Base-by-base conservation (phyloP, 208 protist genomes). In the Acanthamoeba lenticulata region DNA sequence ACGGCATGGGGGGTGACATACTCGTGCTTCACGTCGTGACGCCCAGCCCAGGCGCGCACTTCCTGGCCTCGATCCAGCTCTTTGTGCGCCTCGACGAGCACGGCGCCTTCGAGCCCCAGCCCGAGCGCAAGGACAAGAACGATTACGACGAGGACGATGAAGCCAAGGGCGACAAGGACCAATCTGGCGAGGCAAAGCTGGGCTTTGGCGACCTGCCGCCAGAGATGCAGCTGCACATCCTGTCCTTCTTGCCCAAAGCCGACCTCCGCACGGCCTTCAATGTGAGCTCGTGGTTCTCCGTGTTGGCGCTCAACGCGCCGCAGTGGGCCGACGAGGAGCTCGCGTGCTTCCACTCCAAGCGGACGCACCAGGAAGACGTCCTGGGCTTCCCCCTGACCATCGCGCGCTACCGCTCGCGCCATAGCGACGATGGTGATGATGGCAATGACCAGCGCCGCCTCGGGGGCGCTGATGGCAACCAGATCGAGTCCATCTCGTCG, bases 291-390 rank as follows among this genome's bases (percentile, higher is more conserved):
- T 19, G 5, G 40, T 81, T 81, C 27, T 32, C 72, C 38, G 72
- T 32, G 15, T 24, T 81, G 34, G 72, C 72, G 9, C 38, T 81
- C 1, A 29, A 81, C 27, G 15, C 72, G 1, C 72, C 72, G 6
- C 38, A 49, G 72, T 81, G 72, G 72, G 72, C n/a, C 17, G 27
- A 81, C 36, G 72, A 81, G 4, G 72, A 81, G 34, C 40, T 81
- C 5, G 13, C 45, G 38, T 81, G 72, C 72, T 81, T 81, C 40
- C 72, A 81, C 72, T 81, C 72, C 72, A 81, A 81, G 72, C 72
- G 72, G 1, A 81, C 72, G 21, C 21, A 81, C 9, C 21, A 47
- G 72, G 72, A 81, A 21, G 72, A 47, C 38, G 27, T 45, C 0
- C 72, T 81, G 72, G 72, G 72, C 38, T 81, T 81, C 34, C 72